These are phyloP conservation scores for Rehmannia glutinosa DNA, from an alignment of 257 asterid genomes.

Conservation along the genomic window DNA sequence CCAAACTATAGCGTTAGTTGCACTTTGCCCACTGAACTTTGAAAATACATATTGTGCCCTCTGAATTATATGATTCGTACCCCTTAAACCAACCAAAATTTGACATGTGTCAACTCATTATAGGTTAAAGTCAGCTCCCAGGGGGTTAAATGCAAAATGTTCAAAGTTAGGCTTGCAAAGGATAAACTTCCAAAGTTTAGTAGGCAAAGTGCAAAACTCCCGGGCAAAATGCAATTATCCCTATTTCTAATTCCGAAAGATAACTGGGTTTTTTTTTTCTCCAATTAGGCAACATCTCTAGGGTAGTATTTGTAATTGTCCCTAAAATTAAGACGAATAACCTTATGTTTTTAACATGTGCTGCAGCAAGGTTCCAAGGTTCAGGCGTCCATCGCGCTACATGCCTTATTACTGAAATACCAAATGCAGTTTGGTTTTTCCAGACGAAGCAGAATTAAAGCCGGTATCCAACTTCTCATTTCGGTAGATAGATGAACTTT, in stretches of 20 bases:
- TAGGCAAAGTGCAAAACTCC: too few relatives aligned
- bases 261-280: background rate
- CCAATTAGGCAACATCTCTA: background rate
- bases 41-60: too few relatives aligned
- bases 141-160: too few relatives aligned
- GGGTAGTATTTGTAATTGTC: background rate
- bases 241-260: background rate
- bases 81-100: too few relatives aligned
- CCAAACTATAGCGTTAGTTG: too few relatives aligned
- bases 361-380: constrained; percentile 86
- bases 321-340: background rate
- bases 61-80: too few relatives aligned
- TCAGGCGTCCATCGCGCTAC: constrained; percentile 79
- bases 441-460: background rate
- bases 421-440: background rate
- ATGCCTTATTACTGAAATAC: constrained; percentile 66
- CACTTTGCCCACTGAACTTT: too few relatives aligned
- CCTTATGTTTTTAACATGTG: background rate
- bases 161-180: too few relatives aligned
- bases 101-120: too few relatives aligned
- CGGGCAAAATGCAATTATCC: too few relatives aligned
- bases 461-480: background rate
- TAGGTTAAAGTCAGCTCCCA: too few relatives aligned
- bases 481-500: background rate
- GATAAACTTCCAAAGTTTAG: too few relatives aligned